Conservation (phyloP, 805 yeast genomes). For the Candida parachauliodes region DNA sequence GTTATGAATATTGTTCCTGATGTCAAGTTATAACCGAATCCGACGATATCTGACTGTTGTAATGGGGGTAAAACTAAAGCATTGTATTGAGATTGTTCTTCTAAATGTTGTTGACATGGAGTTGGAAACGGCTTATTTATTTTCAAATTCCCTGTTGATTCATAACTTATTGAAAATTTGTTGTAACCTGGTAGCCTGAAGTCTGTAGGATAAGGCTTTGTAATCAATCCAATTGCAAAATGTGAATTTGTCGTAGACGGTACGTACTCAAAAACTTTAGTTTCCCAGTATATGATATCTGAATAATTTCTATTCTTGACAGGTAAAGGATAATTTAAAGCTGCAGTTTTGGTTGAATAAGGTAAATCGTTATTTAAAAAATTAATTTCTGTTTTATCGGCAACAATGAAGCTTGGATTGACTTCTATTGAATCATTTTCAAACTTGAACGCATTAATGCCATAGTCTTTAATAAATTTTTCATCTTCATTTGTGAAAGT, state of each 20-base stretch:
- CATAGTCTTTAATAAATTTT: slow-evolving; percentile 29
- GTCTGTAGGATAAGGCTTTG: slow-evolving; percentile 66
- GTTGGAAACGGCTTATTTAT: slow-evolving; percentile 61
- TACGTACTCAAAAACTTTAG: slow-evolving; percentile 34
- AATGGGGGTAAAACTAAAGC: slow-evolving; percentile 50
- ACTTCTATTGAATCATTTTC: slow-evolving; percentile 31
- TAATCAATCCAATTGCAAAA: slow-evolving; percentile 62
- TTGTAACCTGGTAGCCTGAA: slow-evolving; percentile 74
- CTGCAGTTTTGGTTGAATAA: slow-evolving; percentile 38
- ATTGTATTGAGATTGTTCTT: slow-evolving; percentile 37
- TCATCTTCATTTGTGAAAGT: slow-evolving; percentile 29
- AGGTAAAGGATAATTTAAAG: slow-evolving; percentile 37
- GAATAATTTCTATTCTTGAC: slow-evolving; percentile 28
- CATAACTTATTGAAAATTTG: slow-evolving; percentile 68
- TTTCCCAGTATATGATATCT: slow-evolving; percentile 61
- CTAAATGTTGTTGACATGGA: slow-evolving; percentile 40
- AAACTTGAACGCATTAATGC: slow-evolving; percentile 39
- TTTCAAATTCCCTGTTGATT: slow-evolving; percentile 66
- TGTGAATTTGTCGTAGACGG: slow-evolving; percentile 38
- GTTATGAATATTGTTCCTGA: slow-evolving; percentile 52
- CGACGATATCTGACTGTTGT: slow-evolving; percentile 51
- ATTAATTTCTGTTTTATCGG: slow-evolving; percentile 35
- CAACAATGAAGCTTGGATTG: slow-evolving; percentile 33
- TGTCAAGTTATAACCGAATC: slow-evolving; percentile 48
- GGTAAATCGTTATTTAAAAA: slow-evolving; percentile 36